phyloP scores from a whole-genome alignment of 768 basidiomycete species.

The Piloderma croceum region DNA sequence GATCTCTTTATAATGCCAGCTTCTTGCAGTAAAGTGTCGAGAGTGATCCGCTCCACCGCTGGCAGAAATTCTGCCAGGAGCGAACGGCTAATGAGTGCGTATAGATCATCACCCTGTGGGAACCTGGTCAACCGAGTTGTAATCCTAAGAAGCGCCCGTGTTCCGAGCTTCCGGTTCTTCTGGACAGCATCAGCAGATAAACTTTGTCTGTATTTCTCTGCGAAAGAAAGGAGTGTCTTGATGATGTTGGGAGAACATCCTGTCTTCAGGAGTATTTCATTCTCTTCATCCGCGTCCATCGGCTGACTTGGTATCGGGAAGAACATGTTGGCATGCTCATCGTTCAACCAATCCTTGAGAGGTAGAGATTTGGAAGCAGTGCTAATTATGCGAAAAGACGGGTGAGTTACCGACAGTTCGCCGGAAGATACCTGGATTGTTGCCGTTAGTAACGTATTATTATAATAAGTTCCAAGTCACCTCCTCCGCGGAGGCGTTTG shows the following conservation, averaged over 20 bases:
- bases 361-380: conserved; percentile 60
- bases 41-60: conserved; percentile 48
- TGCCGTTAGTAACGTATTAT: too few relatives aligned
- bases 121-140: conserved; percentile 43
- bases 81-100: conserved; percentile 42
- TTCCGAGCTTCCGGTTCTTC: conserved; percentile 61
- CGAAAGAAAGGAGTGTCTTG: conserved; percentile 43
- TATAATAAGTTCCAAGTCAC: conserved; percentile 18
- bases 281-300: conserved; percentile 52
- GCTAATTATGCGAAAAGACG: conserved; percentile 55
- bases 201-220: conserved; percentile 51
- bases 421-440: conserved; percentile 18
- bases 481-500: conserved; percentile 41
- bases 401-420: conserved; percentile 46
- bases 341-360: conserved; percentile 64
- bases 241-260: conserved; percentile 39
- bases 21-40: conserved; percentile 48
- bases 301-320: conserved; percentile 55
- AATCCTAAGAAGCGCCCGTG: conserved; percentile 52
- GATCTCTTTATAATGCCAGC: conserved; percentile 38
- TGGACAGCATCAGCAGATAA: conserved; percentile 51
- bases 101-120: conserved; percentile 40
- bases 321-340: conserved; percentile 70
- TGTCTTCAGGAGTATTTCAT: conserved; percentile 40
- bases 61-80: conserved; percentile 60